Evolutionary conservation across 257 asterid species (phyloP).

Genomic region (Echites panduratus): DNA sequence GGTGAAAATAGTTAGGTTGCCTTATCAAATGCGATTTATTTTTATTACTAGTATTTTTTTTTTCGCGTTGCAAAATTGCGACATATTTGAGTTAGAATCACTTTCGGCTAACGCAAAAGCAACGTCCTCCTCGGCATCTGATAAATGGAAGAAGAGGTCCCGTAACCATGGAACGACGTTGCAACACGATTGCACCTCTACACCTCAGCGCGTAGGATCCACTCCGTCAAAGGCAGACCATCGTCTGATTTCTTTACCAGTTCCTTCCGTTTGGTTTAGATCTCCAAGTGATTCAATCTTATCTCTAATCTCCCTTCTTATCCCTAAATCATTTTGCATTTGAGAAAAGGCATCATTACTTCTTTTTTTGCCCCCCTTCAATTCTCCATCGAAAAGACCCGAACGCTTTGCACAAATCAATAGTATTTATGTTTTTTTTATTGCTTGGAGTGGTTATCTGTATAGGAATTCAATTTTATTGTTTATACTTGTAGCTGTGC

Average conservation of each 20-base stretch:
- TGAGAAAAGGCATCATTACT: background rate
- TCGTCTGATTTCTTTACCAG: background rate
- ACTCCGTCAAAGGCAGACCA: background rate
- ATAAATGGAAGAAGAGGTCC: background rate
- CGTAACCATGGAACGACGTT: background rate
- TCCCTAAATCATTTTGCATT: background rate
- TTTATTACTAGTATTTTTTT: no score
- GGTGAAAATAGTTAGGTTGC: no score
- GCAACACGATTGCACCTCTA: background rate
- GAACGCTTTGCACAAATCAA: background rate
- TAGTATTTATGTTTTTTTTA: no score
- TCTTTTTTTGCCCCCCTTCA: background rate
- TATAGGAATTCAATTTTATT: background rate
- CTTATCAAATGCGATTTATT: no score
- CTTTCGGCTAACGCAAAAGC: background rate
- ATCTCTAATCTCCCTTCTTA: background rate
- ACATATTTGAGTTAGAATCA: no score
- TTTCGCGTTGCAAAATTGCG: no score
- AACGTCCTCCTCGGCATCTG: background rate
- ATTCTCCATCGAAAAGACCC: background rate
- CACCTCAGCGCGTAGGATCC: slow-evolving; percentile 4
- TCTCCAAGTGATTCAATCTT: background rate
- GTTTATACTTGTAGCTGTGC: background rate
- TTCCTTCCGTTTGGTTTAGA: background rate
- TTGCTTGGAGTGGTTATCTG: background rate